Evolutionary conservation across 495 filamentous ascomycete species (phyloP), one percentile per base, ranked within the genome.

Genomic region (Pseudoneurospora amorphoporcata): DNA sequence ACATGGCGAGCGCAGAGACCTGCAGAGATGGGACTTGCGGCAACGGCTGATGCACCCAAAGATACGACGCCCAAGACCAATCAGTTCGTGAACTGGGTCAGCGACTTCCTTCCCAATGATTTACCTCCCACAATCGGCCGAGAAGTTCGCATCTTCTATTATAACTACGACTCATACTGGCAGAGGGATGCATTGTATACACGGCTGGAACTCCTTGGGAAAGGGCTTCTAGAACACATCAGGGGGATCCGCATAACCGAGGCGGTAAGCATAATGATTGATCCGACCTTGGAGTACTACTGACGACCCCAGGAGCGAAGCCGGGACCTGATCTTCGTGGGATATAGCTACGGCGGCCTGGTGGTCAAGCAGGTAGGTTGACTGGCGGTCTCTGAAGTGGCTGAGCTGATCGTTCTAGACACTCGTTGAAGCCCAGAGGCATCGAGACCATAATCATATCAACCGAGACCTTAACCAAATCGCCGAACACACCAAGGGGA

Each of bases 91-190:
- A 69, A 37, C 6, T 75, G 73, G 74, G 74, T 75, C 69, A 75
- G 68, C 73, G 73, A 75, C 74, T 75, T 75, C 72, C 74, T 75
- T 53, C 73, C 74, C 8, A 6, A 72, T 53, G 74, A 75, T 68
- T 37, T 37, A 37, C 35, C 0, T 37, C 1, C 0, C 1, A 37
- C 0, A 37, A 37, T 37, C 35, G 3, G 35, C 35, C 35, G 35
- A 37, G 1, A 37, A 37, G 69, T 75, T 69, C 73, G 73, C 35
- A 29, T 75, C 39, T 75, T 74, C 72, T 75, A 75, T 71, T 75
- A 75, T 45, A 75, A 75, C 73, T 75, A 75, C 69, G 73, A 75
- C 68, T 75, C 73, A 19, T 76, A 74, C 70, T 76, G 58, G 73
- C 43, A 76, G 68, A 76, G 73, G 68, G 74, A 76, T 68, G 73